phyloP scores from a whole-genome alignment of 2,329 filamentous ascomycete genomes.

The Exserohilum rostratum region DNA sequence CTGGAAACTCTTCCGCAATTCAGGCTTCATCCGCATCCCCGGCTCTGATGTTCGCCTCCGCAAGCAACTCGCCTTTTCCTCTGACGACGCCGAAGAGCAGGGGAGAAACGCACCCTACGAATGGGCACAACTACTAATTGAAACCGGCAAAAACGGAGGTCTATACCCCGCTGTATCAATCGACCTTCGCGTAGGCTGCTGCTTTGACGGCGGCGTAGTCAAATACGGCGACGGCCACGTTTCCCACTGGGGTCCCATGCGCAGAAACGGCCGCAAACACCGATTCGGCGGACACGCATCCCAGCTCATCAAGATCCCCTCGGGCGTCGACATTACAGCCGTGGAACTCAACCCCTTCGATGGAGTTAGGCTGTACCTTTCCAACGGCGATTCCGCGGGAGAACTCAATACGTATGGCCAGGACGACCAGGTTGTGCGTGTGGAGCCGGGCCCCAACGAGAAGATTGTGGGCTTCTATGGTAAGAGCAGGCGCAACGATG shows the following conservation, averaged over 20 bases:
- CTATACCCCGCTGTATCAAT: conserved; percentile 51
- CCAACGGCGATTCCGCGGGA: conserved; percentile 38
- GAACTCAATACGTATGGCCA: conserved; percentile 32
- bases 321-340: conserved; percentile 36
- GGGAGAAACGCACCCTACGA: conserved; percentile 8
- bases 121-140: conserved; percentile 27
- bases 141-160: conserved; percentile 33
- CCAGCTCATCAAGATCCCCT: conserved; percentile 34
- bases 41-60: conserved; percentile 48
- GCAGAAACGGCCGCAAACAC: conserved; percentile 31
- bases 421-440: conserved; percentile 18
- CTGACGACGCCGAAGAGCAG: conserved; percentile 1
- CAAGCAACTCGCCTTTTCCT: conserved; percentile 48
- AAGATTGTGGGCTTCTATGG: conserved; percentile 57
- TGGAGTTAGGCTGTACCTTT: conserved; percentile 41
- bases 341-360: conserved; percentile 35
- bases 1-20: conserved; percentile 41
- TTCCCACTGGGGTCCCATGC: conserved; percentile 51
- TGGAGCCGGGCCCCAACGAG: conserved; percentile 45
- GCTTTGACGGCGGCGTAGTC: conserved; percentile 55
- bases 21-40: conserved; percentile 48
- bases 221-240: conserved; percentile 53
- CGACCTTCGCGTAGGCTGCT: conserved; percentile 54
- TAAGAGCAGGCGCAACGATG: conserved; percentile 30
- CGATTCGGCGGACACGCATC: conserved; percentile 43